Evolutionary conservation across 169 alveolate genomes (phyloP).

Genomic region (Plasmodium malariae): DNA sequence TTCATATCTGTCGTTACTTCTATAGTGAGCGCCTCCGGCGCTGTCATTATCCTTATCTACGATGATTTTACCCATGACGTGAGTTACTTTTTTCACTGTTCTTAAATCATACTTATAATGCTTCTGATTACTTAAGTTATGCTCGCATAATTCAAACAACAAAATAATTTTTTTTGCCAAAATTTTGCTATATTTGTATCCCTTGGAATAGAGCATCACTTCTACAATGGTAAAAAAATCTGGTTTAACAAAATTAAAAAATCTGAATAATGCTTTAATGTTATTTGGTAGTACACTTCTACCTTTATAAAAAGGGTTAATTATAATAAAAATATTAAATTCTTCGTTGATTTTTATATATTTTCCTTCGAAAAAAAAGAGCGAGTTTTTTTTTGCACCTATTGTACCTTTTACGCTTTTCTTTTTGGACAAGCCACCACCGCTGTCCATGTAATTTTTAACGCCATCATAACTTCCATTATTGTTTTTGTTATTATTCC

Average conservation of each 20-base stretch:
- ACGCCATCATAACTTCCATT: not conserved
- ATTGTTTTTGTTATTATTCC: not conserved
- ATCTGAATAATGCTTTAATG: constrained; percentile 93
- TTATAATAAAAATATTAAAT: constrained; percentile 97
- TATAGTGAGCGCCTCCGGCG: not conserved
- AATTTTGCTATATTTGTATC: constrained; percentile 95
- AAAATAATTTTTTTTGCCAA: constrained; percentile 94
- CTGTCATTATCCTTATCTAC: constrained; percentile 13
- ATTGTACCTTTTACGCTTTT: constrained; percentile 84
- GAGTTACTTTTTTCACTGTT: constrained; percentile 95
- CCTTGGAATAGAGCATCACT: constrained; percentile 96
- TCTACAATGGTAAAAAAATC: constrained; percentile 92
- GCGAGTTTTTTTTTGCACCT: constrained; percentile 82
- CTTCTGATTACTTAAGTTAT: constrained; percentile 93
- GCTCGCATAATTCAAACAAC: constrained; percentile 94
- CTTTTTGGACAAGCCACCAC: not conserved
- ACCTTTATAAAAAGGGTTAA: constrained; percentile 99
- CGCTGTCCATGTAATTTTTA: not conserved
- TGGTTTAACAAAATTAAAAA: constrained; percentile 93
- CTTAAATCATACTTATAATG: constrained; percentile 99
- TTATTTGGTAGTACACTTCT: constrained; percentile 97
- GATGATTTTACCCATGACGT: constrained; percentile 91
- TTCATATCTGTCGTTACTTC: not conserved
- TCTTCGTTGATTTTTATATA: constrained; percentile 93
- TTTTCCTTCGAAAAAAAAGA: constrained; percentile 86